These are phyloP conservation scores for Neophaeococcomyces mojaviensis DNA, from an alignment of 2,329 filamentous ascomycete species.

Conservation along the genomic window DNA sequence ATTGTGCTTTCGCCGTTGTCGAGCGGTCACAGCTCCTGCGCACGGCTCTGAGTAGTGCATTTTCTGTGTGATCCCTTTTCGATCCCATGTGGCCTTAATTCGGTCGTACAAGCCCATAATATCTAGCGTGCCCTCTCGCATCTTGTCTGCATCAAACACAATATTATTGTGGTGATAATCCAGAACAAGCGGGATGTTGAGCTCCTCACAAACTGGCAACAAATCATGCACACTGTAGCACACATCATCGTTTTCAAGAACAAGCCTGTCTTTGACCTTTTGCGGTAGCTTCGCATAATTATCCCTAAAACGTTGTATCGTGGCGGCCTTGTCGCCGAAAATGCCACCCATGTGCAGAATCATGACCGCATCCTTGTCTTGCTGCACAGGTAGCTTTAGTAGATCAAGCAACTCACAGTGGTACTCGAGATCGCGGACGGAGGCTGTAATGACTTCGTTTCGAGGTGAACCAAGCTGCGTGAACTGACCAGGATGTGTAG, in stretches of 20 bases:
- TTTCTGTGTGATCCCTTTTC: constrained; percentile 81
- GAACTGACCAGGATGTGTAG: constrained; percentile 86
- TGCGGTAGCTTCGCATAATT: constrained; percentile 63
- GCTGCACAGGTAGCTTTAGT: constrained; percentile 67
- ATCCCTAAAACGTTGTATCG: constrained; percentile 66
- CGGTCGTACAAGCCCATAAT: constrained; percentile 67
- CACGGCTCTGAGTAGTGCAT: constrained; percentile 93
- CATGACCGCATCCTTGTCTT: constrained; percentile 82
- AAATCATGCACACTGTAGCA: constrained; percentile 88
- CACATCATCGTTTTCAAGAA: constrained; percentile 92
- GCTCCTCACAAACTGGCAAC: constrained; percentile 79
- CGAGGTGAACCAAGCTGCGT: constrained; percentile 84
- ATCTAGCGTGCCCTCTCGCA: constrained; percentile 78
- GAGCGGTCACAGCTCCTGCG: constrained; percentile 65
- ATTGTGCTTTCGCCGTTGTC: constrained; percentile 77
- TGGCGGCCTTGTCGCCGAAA: constrained; percentile 78
- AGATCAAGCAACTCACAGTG: constrained; percentile 78
- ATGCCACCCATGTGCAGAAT: constrained; percentile 88
- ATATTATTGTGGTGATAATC: constrained; percentile 97
- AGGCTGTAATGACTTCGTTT: constrained; percentile 64
- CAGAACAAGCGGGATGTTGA: constrained; percentile 87
- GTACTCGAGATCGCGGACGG: constrained; percentile 76
- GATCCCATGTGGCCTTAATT: constrained; percentile 75
- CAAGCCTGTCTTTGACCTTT: constrained; percentile 69
- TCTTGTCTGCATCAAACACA: constrained; percentile 62